Percentiles rank a stretch among this genome's conserved stretches.
phyloP scores from a whole-genome alignment of 2,329 filamentous ascomycete species.

The Sporothrix protearum region DNA sequence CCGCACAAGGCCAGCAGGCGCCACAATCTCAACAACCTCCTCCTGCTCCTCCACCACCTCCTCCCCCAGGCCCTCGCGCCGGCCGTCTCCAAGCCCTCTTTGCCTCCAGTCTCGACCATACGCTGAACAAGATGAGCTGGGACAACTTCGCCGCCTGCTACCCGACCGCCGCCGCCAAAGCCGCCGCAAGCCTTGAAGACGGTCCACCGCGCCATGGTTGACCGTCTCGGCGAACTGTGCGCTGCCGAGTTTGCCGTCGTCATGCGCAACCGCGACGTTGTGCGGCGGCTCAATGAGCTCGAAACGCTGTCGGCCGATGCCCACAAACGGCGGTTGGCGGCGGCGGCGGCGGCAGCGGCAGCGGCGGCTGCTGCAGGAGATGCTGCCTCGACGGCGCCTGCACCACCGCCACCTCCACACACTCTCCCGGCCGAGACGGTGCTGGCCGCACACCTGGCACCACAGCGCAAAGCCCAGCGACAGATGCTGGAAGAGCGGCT shows the following conservation, averaged over 20 bases:
- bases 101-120: conserved; percentile 49
- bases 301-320: conserved; percentile 55
- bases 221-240: conserved; percentile 52
- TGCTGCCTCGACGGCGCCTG: conserved; percentile 25
- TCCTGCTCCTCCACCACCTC: conserved; percentile 35
- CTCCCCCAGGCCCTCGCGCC: conserved; percentile 54
- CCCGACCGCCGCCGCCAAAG: conserved; percentile 52
- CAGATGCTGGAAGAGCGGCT: conserved; percentile 55
- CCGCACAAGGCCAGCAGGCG: neutral
- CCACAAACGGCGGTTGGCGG: conserved; percentile 37
- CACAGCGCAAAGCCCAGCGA: conserved; percentile 51
- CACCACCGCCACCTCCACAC: conserved; percentile 43
- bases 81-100: conserved; percentile 53
- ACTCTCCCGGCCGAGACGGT: conserved; percentile 52
- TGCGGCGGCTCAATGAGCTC: conserved; percentile 57
- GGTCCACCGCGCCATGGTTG: conserved; percentile 58
- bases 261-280: conserved; percentile 49
- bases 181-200: conserved; percentile 51
- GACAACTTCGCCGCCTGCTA: conserved; percentile 60
- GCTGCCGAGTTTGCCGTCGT: conserved; percentile 58
- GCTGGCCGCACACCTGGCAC: conserved; percentile 53
- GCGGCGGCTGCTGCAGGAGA: no score
- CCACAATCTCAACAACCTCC: neutral
- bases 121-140: conserved; percentile 54
- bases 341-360: no score